These are phyloP conservation scores for Eustoma russellianum DNA, from an alignment of 257 asterid genomes.

Conservation along the genomic window DNA sequence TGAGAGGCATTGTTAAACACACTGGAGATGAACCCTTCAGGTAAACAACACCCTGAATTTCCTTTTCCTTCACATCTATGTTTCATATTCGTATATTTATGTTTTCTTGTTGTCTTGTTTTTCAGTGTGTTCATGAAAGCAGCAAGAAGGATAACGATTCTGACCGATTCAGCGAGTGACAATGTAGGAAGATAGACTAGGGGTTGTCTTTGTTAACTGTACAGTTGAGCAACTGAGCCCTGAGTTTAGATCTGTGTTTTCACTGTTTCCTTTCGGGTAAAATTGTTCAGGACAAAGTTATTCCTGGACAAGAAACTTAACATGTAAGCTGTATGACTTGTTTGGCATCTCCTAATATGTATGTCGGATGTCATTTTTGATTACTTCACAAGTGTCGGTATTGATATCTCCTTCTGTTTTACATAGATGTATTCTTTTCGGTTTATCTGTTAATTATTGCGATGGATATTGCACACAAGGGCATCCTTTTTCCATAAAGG, in stretches of 20 bases:
- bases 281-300: constrained; percentile 16
- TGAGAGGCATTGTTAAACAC: constrained; percentile 33
- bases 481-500: too few species aligned
- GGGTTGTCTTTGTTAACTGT: constrained; percentile 17
- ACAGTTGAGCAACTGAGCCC: constrained; percentile 19
- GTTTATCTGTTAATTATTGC: neutral
- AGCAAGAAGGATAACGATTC: constrained; percentile 50
- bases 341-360: constrained; percentile 2
- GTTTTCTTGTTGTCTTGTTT: neutral
- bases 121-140: constrained; percentile 54
- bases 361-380: neutral
- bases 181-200: constrained; percentile 26
- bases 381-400: neutral
- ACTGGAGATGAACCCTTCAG: constrained; percentile 59
- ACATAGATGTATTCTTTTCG: neutral
- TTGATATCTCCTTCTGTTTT: too few species aligned
- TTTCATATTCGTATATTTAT: neutral
- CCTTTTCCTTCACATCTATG: neutral
- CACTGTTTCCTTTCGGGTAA: neutral
- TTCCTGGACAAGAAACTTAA: neutral
- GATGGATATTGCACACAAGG: constrained; percentile 3
- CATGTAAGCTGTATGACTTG: neutral
- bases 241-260: constrained; percentile 9
- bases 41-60: constrained; percentile 18
- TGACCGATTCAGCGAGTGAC: constrained; percentile 46